These are phyloP conservation scores for Lactarius indigo DNA, from an alignment of 768 basidiomycete genomes.

Conservation along the genomic window DNA sequence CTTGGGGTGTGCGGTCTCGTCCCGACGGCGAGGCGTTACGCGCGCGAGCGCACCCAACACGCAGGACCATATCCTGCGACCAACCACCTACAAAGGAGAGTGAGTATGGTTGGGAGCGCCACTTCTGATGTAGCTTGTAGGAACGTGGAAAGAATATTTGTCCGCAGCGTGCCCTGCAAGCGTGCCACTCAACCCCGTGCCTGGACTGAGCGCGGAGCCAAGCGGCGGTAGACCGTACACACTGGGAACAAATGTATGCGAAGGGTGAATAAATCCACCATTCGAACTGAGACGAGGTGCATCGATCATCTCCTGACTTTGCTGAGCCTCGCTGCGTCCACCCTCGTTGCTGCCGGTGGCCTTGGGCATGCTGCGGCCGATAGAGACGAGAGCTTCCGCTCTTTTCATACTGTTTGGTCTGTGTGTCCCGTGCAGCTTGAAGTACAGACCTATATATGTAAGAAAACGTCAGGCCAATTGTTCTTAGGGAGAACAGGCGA, in stretches of 20 bases:
- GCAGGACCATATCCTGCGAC: too few species aligned
- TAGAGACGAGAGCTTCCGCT: constrained; percentile 84
- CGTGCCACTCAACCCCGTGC: constrained; percentile 24
- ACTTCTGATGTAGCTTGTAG: constrained; percentile 56
- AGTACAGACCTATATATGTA: constrained; percentile 75
- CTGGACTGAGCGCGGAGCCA: constrained; percentile 37
- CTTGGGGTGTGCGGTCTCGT: too few species aligned
- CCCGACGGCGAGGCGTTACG: too few species aligned
- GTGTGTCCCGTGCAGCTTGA: constrained; percentile 96
- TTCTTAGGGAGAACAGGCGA: constrained; percentile 8
- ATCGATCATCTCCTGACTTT: constrained; percentile 15
- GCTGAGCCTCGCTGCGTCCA: constrained; percentile 21
- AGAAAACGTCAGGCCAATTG: constrained; percentile 26
- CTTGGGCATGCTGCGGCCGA: constrained; percentile 51
- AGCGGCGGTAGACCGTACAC: constrained; percentile 62
- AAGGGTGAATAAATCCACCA: constrained; percentile 15
- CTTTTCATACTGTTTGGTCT: constrained; percentile 99
- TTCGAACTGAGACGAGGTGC: constrained; percentile 15
- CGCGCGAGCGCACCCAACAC: too few species aligned
- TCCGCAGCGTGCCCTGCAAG: constrained; percentile 17
- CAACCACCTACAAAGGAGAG: not conserved
- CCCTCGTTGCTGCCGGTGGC: constrained; percentile 38
- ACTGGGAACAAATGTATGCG: constrained; percentile 30
- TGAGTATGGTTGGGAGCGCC: constrained; percentile 37
- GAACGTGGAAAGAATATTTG: constrained; percentile 35